Evolutionary conservation across 2,329 filamentous ascomycete genomes (phyloP), one percentile per base, ranked within the genome.

Genomic region (Juglanconis juglandina): DNA sequence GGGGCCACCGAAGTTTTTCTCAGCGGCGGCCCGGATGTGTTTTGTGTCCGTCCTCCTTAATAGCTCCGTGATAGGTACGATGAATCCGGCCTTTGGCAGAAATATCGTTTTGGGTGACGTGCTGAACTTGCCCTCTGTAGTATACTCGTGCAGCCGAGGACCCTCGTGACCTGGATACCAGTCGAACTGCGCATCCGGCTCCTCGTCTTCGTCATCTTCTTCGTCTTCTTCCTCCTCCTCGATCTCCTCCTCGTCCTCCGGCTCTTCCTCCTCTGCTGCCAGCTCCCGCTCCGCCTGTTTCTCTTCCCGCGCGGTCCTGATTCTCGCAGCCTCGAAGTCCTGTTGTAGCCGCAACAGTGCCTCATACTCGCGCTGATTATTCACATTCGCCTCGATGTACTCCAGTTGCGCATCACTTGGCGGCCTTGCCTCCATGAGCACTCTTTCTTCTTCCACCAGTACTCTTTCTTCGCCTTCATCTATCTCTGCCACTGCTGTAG

Each of bases 1-100:
- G 3, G 75, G 75, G 0, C 94, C 94, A 48, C 93, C 94, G 70
- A 96, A 94, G 1, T 85, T 81, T 48, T 80, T 83, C 66, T 91
- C 85, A 0, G 93, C 90, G 1, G 89, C 82, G 59, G 88, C 82
- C 39, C 81, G 80, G 37, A 98, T 79, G 70, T 99, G 95, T 59
- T 87, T 89, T 48, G 87, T 84, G 60, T 91, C 84, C 57, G 86
- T 84, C 58, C 87, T 79, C 13, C 81, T 80, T 2, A 98, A 79
- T 2, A 96, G 79, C 4, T 83, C 75, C 2, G 84, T 80, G 17
- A 96, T 87, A 0, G 92, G 92, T 3, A 82, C 77, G 8, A 90
- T 81, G 46, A 97, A 81, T 3, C 84, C 79, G n/a, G 81, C 77
- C 64, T 85, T 83, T 0, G 94, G 92, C 3, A 96, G 76, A n/a